Conservation (phyloP, 2,329 filamentous ascomycete species). For the Ophiostoma sp. region DNA sequence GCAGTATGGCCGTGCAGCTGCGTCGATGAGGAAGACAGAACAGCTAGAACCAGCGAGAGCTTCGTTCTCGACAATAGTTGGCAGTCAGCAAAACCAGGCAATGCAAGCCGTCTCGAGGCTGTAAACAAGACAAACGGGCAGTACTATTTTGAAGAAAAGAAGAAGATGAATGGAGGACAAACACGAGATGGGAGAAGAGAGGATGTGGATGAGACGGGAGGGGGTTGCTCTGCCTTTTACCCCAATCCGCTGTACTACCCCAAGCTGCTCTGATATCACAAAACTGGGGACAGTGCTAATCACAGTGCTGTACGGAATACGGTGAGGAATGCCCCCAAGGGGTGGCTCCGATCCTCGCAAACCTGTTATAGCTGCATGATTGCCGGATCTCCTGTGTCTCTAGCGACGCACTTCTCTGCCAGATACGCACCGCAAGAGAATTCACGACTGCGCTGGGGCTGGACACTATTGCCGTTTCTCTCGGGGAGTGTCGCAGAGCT, state of each 20-base stretch:
- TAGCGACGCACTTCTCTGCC: not conserved
- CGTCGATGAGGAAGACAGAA: not conserved
- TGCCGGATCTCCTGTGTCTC: not conserved
- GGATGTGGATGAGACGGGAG: slow-evolving; percentile 4
- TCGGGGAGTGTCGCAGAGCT: not conserved
- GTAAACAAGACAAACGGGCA: not conserved
- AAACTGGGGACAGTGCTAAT: not conserved
- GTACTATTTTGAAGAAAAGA: not conserved
- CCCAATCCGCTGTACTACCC: slow-evolving; percentile 10
- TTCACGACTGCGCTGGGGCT: not conserved
- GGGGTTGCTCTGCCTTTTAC: not conserved
- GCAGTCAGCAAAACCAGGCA: too few species aligned
- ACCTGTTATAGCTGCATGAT: not conserved
- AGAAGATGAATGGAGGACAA: not conserved
- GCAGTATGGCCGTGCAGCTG: not conserved
- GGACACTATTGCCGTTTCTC: not conserved
- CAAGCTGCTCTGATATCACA: slow-evolving; percentile 10
- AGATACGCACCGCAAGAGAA: not conserved
- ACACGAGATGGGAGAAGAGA: not conserved
- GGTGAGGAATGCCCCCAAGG: not conserved
- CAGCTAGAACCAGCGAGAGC: too few species aligned
- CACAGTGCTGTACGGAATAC: not conserved
- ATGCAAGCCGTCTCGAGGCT: not conserved
- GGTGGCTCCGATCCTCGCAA: not conserved
- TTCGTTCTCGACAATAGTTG: too few species aligned